Evolutionary conservation across 2,329 filamentous ascomycete genomes (phyloP), one percentile per base, ranked within the genome.

Genomic region (Verticillium klebahnii): DNA sequence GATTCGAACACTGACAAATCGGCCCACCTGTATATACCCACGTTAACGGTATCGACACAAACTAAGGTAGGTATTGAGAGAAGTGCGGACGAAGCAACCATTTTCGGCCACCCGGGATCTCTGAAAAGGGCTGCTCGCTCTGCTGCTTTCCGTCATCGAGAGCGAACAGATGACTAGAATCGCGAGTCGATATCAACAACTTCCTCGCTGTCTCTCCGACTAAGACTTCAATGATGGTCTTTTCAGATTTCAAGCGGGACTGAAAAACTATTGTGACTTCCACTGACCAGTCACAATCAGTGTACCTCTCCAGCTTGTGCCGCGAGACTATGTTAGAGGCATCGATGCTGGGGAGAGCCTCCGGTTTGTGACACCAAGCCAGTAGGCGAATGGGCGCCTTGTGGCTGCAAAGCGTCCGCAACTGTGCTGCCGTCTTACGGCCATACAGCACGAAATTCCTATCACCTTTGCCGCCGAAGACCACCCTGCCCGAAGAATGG

Each of bases 381-480:
- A 75, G 61, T 45, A 72, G 62, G n/a, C 67, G 67, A 55, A 74
- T 65, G 11, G 67, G 55, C 2, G 63, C 69, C 61, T 71, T 69
- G 61, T 75, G 73, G 32, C 57, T 63, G 61, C 71, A 73, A 23
- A 75, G 67, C 23, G 60, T 67, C 31, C 64, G 56, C 40, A 72
- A 55, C 37, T 66, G 62, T 9, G 32, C 56, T 34, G 68, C 73
- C 17, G 64, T 73, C 56, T 64, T 67, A 25, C 66, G 56, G 31
- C 69, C 63, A 59, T 76, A 75, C 1, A 73, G 39, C 17, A 61
- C 67, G 34, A 78, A 69, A 1, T 69, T 68, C 17, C 74, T 75
- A 61, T 78, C 71, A 60, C 73, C 68, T 57, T 73, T 74, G 34
- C 75, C 75, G 54, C 74, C 76, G 60, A 77, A 70, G 12, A 73